Evolutionary conservation across 2,329 filamentous ascomycete species (phyloP).

Genomic region (Periconia digitata): DNA sequence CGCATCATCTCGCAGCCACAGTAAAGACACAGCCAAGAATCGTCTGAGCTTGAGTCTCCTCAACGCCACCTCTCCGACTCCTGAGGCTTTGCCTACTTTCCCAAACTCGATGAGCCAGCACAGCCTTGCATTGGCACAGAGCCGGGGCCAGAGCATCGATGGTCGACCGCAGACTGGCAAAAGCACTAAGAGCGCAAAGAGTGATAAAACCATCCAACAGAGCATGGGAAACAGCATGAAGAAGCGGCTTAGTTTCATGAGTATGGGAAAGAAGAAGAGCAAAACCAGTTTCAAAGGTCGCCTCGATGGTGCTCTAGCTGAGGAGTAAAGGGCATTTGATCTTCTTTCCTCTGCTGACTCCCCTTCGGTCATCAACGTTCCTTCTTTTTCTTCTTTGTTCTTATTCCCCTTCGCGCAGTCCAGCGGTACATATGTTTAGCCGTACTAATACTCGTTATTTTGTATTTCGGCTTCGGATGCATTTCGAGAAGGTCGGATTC

Average conservation of each 20-base stretch:
- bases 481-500: neutral
- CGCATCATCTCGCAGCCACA: conserved; percentile 30
- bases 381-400: neutral
- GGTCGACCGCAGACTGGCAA: conserved; percentile 31
- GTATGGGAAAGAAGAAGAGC: conserved; percentile 69
- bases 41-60: conserved; percentile 35
- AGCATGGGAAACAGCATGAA: conserved; percentile 63
- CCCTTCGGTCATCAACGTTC: neutral
- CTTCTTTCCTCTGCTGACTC: neutral
- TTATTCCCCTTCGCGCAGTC: too few species aligned
- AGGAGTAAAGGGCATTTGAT: conserved; percentile 31
- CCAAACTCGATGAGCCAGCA: conserved; percentile 21
- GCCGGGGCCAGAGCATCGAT: conserved; percentile 13
- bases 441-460: neutral
- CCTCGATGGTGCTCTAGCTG: conserved; percentile 32
- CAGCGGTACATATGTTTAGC: too few species aligned
- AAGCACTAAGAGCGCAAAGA: conserved; percentile 47
- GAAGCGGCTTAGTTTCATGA: conserved; percentile 77
- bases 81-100: conserved; percentile 32
- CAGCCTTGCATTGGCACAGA: conserved; percentile 17
- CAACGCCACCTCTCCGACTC: conserved; percentile 26
- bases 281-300: conserved; percentile 51
- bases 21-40: conserved; percentile 33
- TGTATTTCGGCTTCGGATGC: neutral
- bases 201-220: conserved; percentile 45